Conservation (phyloP, 805 yeast genomes). For the Clavispora fructus region DNA sequence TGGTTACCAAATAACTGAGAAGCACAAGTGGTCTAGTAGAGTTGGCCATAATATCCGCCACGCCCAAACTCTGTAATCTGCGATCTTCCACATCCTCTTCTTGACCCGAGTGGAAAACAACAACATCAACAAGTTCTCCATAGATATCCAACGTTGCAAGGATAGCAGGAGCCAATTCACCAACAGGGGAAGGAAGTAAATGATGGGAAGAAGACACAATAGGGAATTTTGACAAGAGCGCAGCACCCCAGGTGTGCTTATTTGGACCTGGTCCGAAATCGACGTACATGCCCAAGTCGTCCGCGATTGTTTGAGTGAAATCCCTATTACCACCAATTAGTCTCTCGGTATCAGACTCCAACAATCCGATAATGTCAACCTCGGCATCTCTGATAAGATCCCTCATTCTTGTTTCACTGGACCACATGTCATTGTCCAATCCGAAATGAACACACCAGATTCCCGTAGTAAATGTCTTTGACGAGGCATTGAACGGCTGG, state of each 20-base stretch:
- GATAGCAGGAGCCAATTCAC: constrained; percentile 97
- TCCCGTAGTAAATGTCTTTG: constrained; percentile 82
- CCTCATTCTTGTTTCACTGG: constrained; percentile 84
- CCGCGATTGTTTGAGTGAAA: constrained; percentile 84
- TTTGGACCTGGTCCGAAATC: constrained; percentile 98
- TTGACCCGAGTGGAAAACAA: constrained; percentile 97
- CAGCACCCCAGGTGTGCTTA: constrained; percentile 98
- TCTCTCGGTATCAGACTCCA: constrained; percentile 92
- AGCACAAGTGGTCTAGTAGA: constrained; percentile 80
- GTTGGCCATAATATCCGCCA: constrained; percentile 75
- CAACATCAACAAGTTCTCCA: constrained; percentile 82
- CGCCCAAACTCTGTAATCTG: constrained; percentile 71
- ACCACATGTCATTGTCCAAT: constrained; percentile 97
- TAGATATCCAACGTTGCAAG: constrained; percentile 92
- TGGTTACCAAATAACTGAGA: constrained; percentile 85
- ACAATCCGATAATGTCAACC: constrained; percentile 82
- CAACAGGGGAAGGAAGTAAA: constrained; percentile 92
- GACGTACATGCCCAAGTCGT: constrained; percentile 88
- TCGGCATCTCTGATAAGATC: constrained; percentile 80
- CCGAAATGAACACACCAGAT: constrained; percentile 99
- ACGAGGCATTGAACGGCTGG: constrained; percentile 44
- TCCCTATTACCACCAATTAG: constrained; percentile 95
- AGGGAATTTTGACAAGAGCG: constrained; percentile 89
- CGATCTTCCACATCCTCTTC: constrained; percentile 96
- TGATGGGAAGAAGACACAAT: constrained; percentile 87